These are phyloP conservation scores for Chytriomyces confervae DNA, from an alignment of 192 early-diverging fungal species.

Conservation along the genomic window DNA sequence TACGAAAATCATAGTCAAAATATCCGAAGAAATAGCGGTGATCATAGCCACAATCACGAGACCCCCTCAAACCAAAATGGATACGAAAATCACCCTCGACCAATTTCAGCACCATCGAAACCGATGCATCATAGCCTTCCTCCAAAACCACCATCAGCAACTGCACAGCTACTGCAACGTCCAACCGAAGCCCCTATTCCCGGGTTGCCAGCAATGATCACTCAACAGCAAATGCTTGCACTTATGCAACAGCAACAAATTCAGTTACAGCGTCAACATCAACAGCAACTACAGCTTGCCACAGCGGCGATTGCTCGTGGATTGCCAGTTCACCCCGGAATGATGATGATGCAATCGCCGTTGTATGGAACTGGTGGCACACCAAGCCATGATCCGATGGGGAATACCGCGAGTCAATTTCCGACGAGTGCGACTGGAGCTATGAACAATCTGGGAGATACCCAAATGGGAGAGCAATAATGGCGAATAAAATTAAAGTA, in stretches of 20 bases:
- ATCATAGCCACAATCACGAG: too few relatives aligned
- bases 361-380: neutral
- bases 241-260: conserved; percentile 38
- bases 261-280: conserved; percentile 37
- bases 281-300: conserved; percentile 29
- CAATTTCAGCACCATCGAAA: neutral
- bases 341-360: neutral
- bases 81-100: neutral
- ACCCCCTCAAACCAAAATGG: neutral
- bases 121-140: neutral
- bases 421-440: too few relatives aligned
- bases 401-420: too few relatives aligned
- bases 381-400: neutral
- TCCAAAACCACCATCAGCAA: neutral
- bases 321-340: neutral
- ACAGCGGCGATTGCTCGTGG: conserved; percentile 1
- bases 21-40: too few relatives aligned
- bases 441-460: too few relatives aligned
- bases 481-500: too few relatives aligned
- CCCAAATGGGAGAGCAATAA: too few relatives aligned
- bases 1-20: too few relatives aligned
- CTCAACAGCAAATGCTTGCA: conserved; percentile 7
- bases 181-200: neutral
- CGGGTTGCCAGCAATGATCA: neutral
- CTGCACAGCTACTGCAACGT: neutral